Evolutionary conservation across 352 stramenopile genomes (phyloP).

Genomic region (Halophytophthora polymorphica): DNA sequence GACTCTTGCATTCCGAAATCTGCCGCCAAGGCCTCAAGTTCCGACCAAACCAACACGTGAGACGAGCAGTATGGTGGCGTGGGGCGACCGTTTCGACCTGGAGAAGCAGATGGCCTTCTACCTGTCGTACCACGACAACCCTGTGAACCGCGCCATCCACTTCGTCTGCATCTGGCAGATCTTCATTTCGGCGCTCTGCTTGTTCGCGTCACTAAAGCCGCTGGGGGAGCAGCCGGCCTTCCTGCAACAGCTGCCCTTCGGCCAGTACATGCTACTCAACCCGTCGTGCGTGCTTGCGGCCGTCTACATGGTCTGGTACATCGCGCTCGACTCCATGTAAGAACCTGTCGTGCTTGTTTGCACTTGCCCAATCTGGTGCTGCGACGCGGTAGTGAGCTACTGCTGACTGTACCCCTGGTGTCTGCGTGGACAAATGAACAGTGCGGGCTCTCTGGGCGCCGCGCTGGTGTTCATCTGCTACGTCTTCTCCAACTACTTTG

Average conservation of each 20-base stretch:
- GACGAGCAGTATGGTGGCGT: constrained; percentile 20
- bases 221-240: constrained; percentile 25
- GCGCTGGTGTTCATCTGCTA: constrained; percentile 48
- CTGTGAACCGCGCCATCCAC: constrained; percentile 79
- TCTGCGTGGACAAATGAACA: neutral
- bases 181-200: constrained; percentile 67
- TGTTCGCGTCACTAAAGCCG: constrained; percentile 45
- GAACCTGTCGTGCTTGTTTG: constrained; percentile 1
- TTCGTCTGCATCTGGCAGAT: constrained; percentile 86
- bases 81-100: constrained; percentile 67
- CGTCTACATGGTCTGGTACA: constrained; percentile 84
- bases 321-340: constrained; percentile 52
- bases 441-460: constrained; percentile 53
- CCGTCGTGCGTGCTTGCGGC: constrained; percentile 40
- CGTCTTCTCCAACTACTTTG: constrained; percentile 59
- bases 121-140: constrained; percentile 82
- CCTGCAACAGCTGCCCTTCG: constrained; percentile 23
- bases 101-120: constrained; percentile 86
- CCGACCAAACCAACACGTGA: neutral
- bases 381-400: neutral
- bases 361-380: neutral
- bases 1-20: constrained; percentile 6
- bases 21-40: neutral
- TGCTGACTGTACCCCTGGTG: neutral
- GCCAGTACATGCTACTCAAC: constrained; percentile 67